Evolutionary conservation across 1,284 basidiomycete genomes (phyloP), one percentile per base, ranked within the genome.

Genomic region (Tetrapyrgos nigripes): DNA sequence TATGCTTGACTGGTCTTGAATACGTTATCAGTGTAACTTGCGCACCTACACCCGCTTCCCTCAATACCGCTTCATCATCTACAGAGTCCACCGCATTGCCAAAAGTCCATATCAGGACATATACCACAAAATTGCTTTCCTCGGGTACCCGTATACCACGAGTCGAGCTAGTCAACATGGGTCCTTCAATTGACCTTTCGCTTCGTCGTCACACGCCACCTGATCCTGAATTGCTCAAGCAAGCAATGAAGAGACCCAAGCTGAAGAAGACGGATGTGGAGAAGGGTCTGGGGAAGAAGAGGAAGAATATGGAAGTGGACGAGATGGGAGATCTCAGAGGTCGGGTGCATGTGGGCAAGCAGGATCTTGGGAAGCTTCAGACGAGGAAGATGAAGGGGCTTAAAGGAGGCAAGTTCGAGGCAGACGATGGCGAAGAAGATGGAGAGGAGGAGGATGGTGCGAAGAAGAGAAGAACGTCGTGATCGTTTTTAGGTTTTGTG

Each of bases 301-400:
- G 85, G 76, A 96, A 94, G 86, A 98, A 98, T 74, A 75, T 96
- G 73, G 95, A 97, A 79, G 94, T 96, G 63, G 97, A 99, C 79
- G 94, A 95, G 75, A 98, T 98, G 97, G 97, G 97, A 58, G 95
- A 99, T 75, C 77, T 96, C 76, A 85, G 97, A 64, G 97, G 96
- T 49, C 83, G 89, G 60, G 86, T 99, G 53, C 97, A 98, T 75
- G 75, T 99, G 49, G 93, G 82, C 58, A 92, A 88, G 74, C 97
- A 99, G 81, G 94, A 99, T 76, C 75, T 99, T 66, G 76, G 72
- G 64, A 92, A 85, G 77, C 71, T 99, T 75, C 95, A 98, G 83
- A 89, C 88, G 61, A 82, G 92, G 69, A 96, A 96, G 81, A 95
- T 96, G 91, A 96, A 95, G 76, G 95, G 91, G 13, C 72, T 97